Evolutionary conservation across 805 yeast species (phyloP).

Genomic region (Pichia membranifaciens): DNA sequence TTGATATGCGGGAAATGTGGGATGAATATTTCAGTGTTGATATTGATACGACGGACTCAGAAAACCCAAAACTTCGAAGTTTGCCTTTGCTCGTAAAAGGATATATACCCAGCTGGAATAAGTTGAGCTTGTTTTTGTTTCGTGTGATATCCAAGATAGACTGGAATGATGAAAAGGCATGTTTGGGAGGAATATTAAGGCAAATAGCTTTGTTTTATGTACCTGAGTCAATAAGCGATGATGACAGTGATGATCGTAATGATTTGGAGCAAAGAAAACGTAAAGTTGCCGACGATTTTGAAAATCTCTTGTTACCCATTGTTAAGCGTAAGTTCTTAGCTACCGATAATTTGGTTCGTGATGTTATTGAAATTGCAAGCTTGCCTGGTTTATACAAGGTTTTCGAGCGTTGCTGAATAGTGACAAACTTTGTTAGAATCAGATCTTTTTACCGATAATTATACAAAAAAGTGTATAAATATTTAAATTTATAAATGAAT

Average conservation of each 20-base stretch:
- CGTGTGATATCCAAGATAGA: slow-evolving; percentile 53
- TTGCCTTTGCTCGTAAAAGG: slow-evolving; percentile 67
- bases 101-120: slow-evolving; percentile 55
- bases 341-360: slow-evolving; percentile 42
- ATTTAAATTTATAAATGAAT: neutral
- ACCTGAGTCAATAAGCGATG: slow-evolving; percentile 18
- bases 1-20: slow-evolving; percentile 68
- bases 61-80: slow-evolving; percentile 36
- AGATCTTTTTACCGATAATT: no score
- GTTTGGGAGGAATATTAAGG: slow-evolving; percentile 57
- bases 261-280: slow-evolving; percentile 23
- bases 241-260: slow-evolving; percentile 20
- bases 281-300: slow-evolving; percentile 38
- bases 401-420: slow-evolving; percentile 75
- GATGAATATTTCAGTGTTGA: slow-evolving; percentile 67
- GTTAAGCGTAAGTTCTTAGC: slow-evolving; percentile 62
- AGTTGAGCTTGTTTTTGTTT: slow-evolving; percentile 62
- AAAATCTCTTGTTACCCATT: slow-evolving; percentile 58
- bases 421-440: no score
- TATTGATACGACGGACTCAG: slow-evolving; percentile 30
- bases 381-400: slow-evolving; percentile 87
- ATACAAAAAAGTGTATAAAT: slow-evolving; percentile 1
- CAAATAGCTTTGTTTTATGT: slow-evolving; percentile 68
- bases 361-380: slow-evolving; percentile 80
- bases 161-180: slow-evolving; percentile 62